phyloP scores from a whole-genome alignment of 1,139 yeast genomes.

The Geotrichum siamense region DNA sequence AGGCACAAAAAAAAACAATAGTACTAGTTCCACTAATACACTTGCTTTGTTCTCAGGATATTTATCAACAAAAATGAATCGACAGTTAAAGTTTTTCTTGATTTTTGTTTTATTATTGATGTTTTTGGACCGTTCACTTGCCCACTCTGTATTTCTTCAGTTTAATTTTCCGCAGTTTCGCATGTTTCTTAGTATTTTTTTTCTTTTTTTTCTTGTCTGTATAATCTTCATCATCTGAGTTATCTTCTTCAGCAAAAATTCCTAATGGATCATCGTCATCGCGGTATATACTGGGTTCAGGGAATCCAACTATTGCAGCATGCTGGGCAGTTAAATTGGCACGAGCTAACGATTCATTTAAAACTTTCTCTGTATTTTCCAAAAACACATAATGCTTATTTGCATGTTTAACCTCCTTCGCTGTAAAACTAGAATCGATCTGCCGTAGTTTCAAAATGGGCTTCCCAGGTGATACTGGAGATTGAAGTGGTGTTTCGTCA shows the following conservation, averaged over 20 bases:
- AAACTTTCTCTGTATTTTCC: constrained; percentile 30
- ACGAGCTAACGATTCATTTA: constrained; percentile 32
- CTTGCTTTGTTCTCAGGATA: too few relatives aligned
- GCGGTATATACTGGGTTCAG: constrained; percentile 22
- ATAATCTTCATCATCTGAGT: constrained; percentile 21
- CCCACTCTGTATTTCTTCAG: too few relatives aligned
- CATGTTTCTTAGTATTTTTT: constrained; percentile 41
- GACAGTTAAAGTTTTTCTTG: too few relatives aligned
- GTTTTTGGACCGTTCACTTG: too few relatives aligned
- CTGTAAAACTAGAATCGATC: constrained; percentile 6
- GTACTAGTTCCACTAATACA: too few relatives aligned
- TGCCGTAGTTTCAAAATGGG: constrained; percentile 6
- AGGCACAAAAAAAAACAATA: too few relatives aligned
- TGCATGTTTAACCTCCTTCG: constrained; percentile 18
- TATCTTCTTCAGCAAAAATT: constrained; percentile 11
- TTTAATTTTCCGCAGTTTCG: too few relatives aligned
- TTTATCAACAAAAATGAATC: too few relatives aligned
- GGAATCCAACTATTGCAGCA: constrained; percentile 22
- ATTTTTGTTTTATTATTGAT: too few relatives aligned
- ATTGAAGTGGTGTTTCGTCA: constrained; percentile 23
- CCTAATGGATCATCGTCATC: constrained; percentile 16
- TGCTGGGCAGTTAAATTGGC: constrained; percentile 32
- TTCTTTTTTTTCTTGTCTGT: constrained; percentile 3
- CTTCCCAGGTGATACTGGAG: constrained; percentile 17
- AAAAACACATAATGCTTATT: constrained; percentile 29